These are phyloP conservation scores for Pseudozyma sp. DNA, from an alignment of 1,284 basidiomycete species.

Conservation along the genomic window DNA sequence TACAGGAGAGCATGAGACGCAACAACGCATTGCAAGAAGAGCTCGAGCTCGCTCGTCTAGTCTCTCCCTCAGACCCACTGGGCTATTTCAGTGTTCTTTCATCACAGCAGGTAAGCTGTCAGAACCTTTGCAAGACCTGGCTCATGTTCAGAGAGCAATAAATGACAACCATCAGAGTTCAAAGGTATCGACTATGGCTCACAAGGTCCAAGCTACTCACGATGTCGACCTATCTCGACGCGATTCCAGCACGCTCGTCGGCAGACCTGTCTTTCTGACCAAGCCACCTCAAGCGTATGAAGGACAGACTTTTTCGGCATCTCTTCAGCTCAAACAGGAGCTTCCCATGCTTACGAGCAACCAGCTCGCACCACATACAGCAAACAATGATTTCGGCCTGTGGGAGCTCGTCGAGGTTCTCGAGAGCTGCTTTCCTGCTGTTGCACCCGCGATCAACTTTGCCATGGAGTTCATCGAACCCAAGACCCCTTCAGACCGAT, in stretches of 20 bases:
- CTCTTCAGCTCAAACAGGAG: no score
- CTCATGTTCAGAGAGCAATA: no score
- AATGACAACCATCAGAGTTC: no score
- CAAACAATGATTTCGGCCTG: conserved; percentile 1
- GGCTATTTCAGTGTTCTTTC: conserved; percentile 22
- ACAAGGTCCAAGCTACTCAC: no score
- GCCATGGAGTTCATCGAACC: conserved; percentile 9
- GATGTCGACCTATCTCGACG: no score
- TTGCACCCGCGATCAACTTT: conserved; percentile 19
- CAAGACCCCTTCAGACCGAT: neutral
- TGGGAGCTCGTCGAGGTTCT: conserved; percentile 15
- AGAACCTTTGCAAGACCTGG: no score
- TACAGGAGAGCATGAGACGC: conserved; percentile 28
- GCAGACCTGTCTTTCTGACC: no score
- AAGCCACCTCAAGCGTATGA: no score
- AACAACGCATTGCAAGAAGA: conserved; percentile 25
- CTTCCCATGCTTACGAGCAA: neutral
- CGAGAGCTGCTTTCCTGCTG: conserved; percentile 22
- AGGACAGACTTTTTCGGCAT: no score
- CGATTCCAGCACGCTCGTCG: no score
- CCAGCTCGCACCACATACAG: neutral
- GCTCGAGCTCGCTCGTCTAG: conserved; percentile 19
- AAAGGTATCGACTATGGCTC: no score
- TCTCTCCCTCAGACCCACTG: conserved; percentile 15
- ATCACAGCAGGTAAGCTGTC: conserved; percentile 17